Base-by-base conservation (phyloP, 176 grass and related monocot species). In the Oryza longistaminata region DNA sequence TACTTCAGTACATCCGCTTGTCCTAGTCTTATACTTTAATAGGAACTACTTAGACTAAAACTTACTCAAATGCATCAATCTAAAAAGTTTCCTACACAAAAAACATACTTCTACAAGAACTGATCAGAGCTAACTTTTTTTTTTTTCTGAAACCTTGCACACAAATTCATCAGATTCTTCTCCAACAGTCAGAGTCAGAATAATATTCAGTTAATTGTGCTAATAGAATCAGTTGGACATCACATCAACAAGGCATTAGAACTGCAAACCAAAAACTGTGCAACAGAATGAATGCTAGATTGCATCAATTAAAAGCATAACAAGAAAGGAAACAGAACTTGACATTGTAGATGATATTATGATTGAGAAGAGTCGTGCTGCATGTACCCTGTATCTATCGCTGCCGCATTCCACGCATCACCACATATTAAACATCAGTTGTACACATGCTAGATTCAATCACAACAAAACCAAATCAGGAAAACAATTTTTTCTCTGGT, bases 231-330 rank as follows among this genome's bases (percentile, higher is more conserved):
- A 35, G 31, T 16, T 68, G 3, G n/a, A 7, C 6, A 58, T 58
- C 17, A 21, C 6, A 58, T 58, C 21, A 24, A 62, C 58, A 24
- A 11, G 2, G 9, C 58, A 3, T 60, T 22, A 8, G 55, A 60
- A n/a, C 3, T 14, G 19, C 27, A 22, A 29, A 61, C 2, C 1
- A 61, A 15, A 50, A 77, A 22, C 4, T 60, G 9, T 21, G 33
- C 29, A 33, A 10, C 27, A 76, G 25, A 7, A 75, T 34, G 33
- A 55, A 53, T 75, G n/a, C 7, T 39, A 50, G 25, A 1, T 24
- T 48, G 37, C 5, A 79, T 9, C 66, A 79, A 72, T 66, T 1
- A 73, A 71, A 86, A 52, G 58, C 60, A 86, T 43, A 21, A 21
- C 9, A 8, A 62, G 19, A 73, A 11, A 5, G 6, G 9, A 50